Evolutionary conservation across 495 filamentous ascomycete genomes (phyloP), one percentile per base, ranked within the genome.

Genomic region (Ascobolus immersus): DNA sequence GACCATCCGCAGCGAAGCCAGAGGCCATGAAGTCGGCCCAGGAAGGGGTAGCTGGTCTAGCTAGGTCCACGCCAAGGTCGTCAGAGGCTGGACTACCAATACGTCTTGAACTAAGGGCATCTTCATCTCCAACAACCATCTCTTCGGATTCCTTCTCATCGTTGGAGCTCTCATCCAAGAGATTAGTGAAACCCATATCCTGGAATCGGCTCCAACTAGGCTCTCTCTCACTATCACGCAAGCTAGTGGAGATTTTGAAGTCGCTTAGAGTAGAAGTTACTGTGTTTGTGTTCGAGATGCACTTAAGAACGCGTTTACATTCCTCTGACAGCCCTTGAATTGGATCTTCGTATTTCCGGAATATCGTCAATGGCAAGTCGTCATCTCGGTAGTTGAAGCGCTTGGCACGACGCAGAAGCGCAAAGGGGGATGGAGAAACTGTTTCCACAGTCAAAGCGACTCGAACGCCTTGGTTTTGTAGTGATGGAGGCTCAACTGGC

Each of bases 1-100:
- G 54, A 7, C 56, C 58, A 31, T 86, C 74, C 38, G 89, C 77
- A 13, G 70, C 62, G 42, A 96, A 96, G 0, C 86, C 86, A 28
- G 77, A 80, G 2, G 77, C 89, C 42, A 96, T 61, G 52, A 96
- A 96, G 48, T 96, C 86, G 6, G 82, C 81, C 82, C 82, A 93
- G 1, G 86, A 94, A 7, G 86, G 86, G 2, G 86, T 96, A 0
- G 81, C 93, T 3, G 86, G 89, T 26, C 86, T 65, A 12, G 69
- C 80, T 37, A 76, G 49, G 37, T 75, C 70, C 23, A 61, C 61
- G 24, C 37, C 23, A 5, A 21, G 17, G 5, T 23, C 15, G 10
- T 26, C 28, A 29, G 34, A 36, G 6, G 21, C 10, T 4, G 18
- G 13, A 1, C 25, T 19, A 19, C 12, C 13, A 11, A 28, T 19